A percentile compares a stretch with the other conserved stretches of the same genome.
These are phyloP conservation scores for Platanthera guangdongensis DNA, from an alignment of 106 monocot species.

Conservation along the genomic window DNA sequence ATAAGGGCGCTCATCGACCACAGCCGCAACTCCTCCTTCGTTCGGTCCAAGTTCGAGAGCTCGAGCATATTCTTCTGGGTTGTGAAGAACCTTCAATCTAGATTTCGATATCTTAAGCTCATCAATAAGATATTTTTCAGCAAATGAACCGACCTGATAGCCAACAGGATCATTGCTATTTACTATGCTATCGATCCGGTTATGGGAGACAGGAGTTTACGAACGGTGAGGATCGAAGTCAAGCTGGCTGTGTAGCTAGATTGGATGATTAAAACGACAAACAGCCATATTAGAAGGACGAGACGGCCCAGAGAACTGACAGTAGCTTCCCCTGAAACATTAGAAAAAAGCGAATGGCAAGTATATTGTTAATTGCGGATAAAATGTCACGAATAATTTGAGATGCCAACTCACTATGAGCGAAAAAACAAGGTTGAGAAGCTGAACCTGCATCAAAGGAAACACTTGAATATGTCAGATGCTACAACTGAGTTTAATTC, in stretches of 20 bases:
- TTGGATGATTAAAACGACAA: slow-evolving; percentile 58
- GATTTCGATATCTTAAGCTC: slow-evolving; percentile 52
- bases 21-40: slow-evolving; percentile 69
- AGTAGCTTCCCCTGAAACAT: slow-evolving; percentile 38
- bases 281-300: slow-evolving; percentile 62
- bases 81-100: slow-evolving; percentile 44
- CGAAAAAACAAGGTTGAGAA: slow-evolving; percentile 78
- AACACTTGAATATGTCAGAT: slow-evolving; percentile 1
- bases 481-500: not conserved
- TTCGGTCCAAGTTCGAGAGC: slow-evolving; percentile 67
- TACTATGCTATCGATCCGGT: slow-evolving; percentile 53
- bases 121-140: slow-evolving; percentile 58
- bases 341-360: not conserved
- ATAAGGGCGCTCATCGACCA: slow-evolving; percentile 71
- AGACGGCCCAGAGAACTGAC: slow-evolving; percentile 42
- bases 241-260: slow-evolving; percentile 72
- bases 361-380: not conserved
- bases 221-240: slow-evolving; percentile 66
- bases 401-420: slow-evolving; percentile 59
- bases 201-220: slow-evolving; percentile 43
- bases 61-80: slow-evolving; percentile 35
- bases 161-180: slow-evolving; percentile 62
- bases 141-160: slow-evolving; percentile 72
- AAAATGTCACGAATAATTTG: not conserved
- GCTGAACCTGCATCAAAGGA: slow-evolving; percentile 58